phyloP scores from a whole-genome alignment of 1,284 basidiomycete species.

The Naganishia sp. region DNA sequence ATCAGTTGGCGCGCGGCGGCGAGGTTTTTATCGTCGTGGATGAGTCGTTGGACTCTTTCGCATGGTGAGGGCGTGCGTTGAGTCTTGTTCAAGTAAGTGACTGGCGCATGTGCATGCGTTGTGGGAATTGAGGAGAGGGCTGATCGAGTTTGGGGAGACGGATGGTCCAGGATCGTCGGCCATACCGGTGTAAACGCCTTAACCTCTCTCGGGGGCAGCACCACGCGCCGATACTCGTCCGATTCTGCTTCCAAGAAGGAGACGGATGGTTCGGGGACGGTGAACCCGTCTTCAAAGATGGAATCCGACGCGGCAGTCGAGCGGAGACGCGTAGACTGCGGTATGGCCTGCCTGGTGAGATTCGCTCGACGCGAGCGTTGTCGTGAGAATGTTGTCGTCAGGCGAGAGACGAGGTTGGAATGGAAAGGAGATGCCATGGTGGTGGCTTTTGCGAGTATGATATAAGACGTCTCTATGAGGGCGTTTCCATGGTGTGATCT shows the following conservation, averaged over 20 bases:
- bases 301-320: not conserved
- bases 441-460: too few relatives aligned
- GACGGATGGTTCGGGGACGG: not conserved
- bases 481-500: too few relatives aligned
- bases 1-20: conserved; percentile 8
- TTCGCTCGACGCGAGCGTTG: not conserved
- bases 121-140: not conserved
- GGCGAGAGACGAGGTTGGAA: conserved; percentile 3
- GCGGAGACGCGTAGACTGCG: not conserved
- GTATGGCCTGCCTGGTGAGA: not conserved
- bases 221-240: conserved; percentile 28
- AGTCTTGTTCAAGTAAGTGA: conserved; percentile 1
- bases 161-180: conserved; percentile 28
- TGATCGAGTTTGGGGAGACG: too few relatives aligned
- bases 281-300: conserved; percentile 12
- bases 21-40: conserved; percentile 19
- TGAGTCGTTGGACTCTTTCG: conserved; percentile 3
- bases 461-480: too few relatives aligned
- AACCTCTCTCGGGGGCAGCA: conserved; percentile 13
- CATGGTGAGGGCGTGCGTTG: conserved; percentile 13
- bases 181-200: conserved; percentile 11
- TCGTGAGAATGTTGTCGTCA: conserved; percentile 16
- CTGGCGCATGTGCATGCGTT: conserved; percentile 3
- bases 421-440: not conserved
- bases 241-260: conserved; percentile 24